These are phyloP conservation scores for Russula olivacea DNA, from an alignment of 768 basidiomycete species.

Conservation along the genomic window DNA sequence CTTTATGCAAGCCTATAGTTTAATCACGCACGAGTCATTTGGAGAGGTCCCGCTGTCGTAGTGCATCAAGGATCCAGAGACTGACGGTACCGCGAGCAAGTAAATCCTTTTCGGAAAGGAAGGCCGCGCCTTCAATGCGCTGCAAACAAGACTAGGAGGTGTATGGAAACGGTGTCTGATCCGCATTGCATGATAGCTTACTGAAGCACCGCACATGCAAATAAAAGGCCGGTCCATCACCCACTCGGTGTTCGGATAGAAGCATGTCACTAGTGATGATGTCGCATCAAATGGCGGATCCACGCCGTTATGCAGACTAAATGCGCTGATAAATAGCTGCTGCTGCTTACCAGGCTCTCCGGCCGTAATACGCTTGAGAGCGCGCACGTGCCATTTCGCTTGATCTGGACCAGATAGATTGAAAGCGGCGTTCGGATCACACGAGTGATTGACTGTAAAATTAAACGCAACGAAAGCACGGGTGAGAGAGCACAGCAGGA, in stretches of 20 bases:
- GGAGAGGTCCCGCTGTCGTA: not conserved
- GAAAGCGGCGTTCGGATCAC: slow-evolving; percentile 52
- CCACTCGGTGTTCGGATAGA: slow-evolving; percentile 68
- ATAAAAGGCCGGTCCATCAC: slow-evolving; percentile 58
- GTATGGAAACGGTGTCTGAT: not conserved
- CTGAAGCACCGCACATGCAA: slow-evolving; percentile 41
- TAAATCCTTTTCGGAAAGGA: slow-evolving; percentile 3
- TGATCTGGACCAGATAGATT: slow-evolving; percentile 42
- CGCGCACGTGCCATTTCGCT: slow-evolving; percentile 45
- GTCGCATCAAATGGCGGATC: slow-evolving; percentile 19
- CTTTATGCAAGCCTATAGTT: not conserved
- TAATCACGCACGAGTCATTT: not conserved
- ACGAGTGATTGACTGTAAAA: slow-evolving; percentile 53
- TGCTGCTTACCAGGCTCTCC: slow-evolving; percentile 38
- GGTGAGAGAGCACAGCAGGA: not conserved
- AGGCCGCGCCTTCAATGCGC: slow-evolving; percentile 3
- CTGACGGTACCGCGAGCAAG: not conserved
- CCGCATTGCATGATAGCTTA: not conserved
- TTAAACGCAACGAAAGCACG: not conserved
- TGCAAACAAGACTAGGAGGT: slow-evolving; percentile 7
- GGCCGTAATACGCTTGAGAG: slow-evolving; percentile 37
- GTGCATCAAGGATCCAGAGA: slow-evolving; percentile 12
- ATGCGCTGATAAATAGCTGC: slow-evolving; percentile 28
- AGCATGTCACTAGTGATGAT: slow-evolving; percentile 42
- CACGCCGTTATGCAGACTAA: slow-evolving; percentile 13